phyloP scores from a whole-genome alignment of 164 flowering plant species.

The Vitis riparia region DNA sequence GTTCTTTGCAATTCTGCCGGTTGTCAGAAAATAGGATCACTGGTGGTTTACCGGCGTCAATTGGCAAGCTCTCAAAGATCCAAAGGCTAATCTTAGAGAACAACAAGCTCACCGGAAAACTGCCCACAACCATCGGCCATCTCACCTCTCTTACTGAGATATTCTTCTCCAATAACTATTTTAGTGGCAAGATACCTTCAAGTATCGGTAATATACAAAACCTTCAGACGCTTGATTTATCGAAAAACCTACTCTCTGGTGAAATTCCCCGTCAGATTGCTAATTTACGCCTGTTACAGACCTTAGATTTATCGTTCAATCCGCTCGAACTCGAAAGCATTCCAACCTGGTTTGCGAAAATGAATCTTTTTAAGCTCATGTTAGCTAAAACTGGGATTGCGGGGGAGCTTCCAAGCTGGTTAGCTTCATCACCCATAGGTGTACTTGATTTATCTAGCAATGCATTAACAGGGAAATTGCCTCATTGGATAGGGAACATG shows the following conservation, averaged over 20 bases:
- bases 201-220: constrained; percentile 46
- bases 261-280: constrained; percentile 46
- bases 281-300: constrained; percentile 32
- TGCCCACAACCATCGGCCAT: constrained; percentile 53
- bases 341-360: constrained; percentile 46
- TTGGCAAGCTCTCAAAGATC: constrained; percentile 44
- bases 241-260: constrained; percentile 56
- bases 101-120: constrained; percentile 50
- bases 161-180: constrained; percentile 48
- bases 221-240: constrained; percentile 49
- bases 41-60: constrained; percentile 49
- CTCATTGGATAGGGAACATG: constrained; percentile 74
- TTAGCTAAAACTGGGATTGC: constrained; percentile 59
- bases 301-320: constrained; percentile 62
- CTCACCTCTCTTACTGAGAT: constrained; percentile 43
- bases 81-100: constrained; percentile 51
- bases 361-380: constrained; percentile 38
- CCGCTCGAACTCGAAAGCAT: constrained; percentile 41
- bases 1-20: constrained; percentile 33
- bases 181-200: constrained; percentile 58
- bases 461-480: constrained; percentile 46
- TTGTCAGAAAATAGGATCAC: constrained; percentile 54
- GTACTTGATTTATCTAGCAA: constrained; percentile 68
- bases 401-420: constrained; percentile 53
- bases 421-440: constrained; percentile 46